phyloP scores from a whole-genome alignment of 352 stramenopile genomes.

The Phytophthora quininea region DNA sequence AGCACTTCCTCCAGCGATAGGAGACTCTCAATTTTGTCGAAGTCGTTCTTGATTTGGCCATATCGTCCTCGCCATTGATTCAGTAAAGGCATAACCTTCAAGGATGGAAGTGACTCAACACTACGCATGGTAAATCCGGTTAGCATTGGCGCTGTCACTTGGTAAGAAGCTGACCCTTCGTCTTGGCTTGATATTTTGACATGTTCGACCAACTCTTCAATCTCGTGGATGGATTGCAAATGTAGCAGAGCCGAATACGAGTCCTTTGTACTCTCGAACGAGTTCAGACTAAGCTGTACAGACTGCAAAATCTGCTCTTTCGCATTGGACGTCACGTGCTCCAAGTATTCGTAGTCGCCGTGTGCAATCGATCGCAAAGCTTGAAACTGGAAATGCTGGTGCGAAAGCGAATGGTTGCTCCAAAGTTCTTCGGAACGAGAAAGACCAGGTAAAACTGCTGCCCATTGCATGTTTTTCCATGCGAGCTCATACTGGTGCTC shows the following conservation, averaged over 20 bases:
- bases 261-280: conserved; percentile 72
- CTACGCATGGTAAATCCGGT: conserved; percentile 12
- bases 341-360: conserved; percentile 48
- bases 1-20: conserved; percentile 70
- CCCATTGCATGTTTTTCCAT: conserved; percentile 85
- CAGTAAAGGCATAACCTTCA: conserved; percentile 35
- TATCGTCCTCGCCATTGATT: conserved; percentile 51
- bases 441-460: conserved; percentile 39
- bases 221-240: conserved; percentile 65
- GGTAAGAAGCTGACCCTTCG: background rate
- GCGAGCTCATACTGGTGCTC: conserved; percentile 80
- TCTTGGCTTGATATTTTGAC: conserved; percentile 10
- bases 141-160: background rate
- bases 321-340: conserved; percentile 34
- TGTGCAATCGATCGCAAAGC: conserved; percentile 66
- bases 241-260: conserved; percentile 57
- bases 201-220: conserved; percentile 52
- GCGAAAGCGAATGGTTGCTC: conserved; percentile 20
- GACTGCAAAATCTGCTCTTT: conserved; percentile 62
- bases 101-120: background rate
- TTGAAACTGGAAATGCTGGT: conserved; percentile 65
- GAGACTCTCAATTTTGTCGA: conserved; percentile 64
- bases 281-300: conserved; percentile 64
- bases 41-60: conserved; percentile 51
- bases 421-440: conserved; percentile 5